These are phyloP conservation scores for Triticum urartu DNA, from an alignment of 176 grass and related monocot species.

Conservation along the genomic window DNA sequence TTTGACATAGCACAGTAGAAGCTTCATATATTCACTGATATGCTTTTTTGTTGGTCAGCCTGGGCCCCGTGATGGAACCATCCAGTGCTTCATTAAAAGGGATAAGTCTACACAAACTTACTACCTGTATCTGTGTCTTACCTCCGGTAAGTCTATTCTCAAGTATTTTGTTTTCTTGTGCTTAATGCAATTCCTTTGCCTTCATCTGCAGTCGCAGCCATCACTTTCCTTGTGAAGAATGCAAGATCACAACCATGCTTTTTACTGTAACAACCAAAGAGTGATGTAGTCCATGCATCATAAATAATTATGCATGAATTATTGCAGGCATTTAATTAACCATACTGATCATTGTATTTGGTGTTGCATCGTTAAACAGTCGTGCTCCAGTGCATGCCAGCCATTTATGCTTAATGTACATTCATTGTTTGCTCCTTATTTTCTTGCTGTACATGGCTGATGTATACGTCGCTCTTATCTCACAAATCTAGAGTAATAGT, in stretches of 20 bases:
- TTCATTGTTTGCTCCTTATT: background rate
- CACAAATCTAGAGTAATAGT: background rate
- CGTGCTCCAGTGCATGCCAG: background rate
- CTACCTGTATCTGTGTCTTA: constrained; percentile 85
- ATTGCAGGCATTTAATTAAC: background rate
- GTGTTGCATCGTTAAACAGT: background rate
- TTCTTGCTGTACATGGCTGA: constrained; percentile 5
- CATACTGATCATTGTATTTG: background rate
- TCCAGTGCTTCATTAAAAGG: constrained; percentile 91
- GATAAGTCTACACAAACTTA: constrained; percentile 91
- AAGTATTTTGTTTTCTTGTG: constrained; percentile 19
- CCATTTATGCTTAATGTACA: constrained; percentile 8
- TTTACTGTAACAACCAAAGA: background rate
- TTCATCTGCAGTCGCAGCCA: background rate
- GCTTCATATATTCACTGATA: constrained; percentile 26
- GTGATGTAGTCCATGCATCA: background rate
- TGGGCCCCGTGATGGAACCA: constrained; percentile 70
- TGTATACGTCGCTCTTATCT: background rate
- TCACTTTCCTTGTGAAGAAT: background rate
- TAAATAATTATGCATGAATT: background rate
- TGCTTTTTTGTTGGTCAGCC: constrained; percentile 42
- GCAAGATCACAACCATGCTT: background rate
- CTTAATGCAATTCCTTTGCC: background rate
- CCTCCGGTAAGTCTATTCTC: constrained; percentile 56
- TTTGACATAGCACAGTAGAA: background rate